Conservation (phyloP, 2,329 filamentous ascomycete species). For the Fonsecaea erecta region DNA sequence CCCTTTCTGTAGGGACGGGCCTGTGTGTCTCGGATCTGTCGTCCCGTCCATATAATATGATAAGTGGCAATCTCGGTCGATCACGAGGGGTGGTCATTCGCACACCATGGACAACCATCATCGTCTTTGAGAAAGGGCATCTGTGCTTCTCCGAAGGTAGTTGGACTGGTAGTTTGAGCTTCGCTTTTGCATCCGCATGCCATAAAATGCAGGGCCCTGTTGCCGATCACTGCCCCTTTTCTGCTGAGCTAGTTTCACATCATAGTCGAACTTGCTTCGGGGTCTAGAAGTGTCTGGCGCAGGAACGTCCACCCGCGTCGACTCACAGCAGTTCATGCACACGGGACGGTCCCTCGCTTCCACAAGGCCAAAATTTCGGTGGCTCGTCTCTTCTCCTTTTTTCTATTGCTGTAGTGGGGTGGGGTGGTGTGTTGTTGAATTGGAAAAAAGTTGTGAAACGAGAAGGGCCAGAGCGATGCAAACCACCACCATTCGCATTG, state of each 20-base stretch:
- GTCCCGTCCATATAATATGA: constrained; percentile 7
- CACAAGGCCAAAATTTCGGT: background rate
- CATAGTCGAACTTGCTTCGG: background rate
- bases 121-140: background rate
- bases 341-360: constrained; percentile 11
- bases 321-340: constrained; percentile 3
- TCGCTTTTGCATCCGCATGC: background rate
- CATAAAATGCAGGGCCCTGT: constrained; percentile 3
- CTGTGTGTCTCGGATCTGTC: constrained; percentile 2
- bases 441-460: background rate
- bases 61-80: background rate
- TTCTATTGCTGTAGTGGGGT: background rate
- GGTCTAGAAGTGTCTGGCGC: constrained; percentile 12
- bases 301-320: constrained; percentile 1
- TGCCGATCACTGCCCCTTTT: constrained; percentile 9
- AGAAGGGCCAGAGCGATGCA: background rate
- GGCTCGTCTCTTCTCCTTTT: background rate
- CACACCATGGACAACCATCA: background rate
- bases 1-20: background rate
- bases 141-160: background rate
- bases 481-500: background rate
- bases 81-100: background rate
- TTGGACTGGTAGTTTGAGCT: no score
- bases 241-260: constrained; percentile 6
- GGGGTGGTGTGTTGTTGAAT: background rate